These are phyloP conservation scores for Tubosaeta sp. DNA, from an alignment of 768 basidiomycete genomes.

Conservation along the genomic window DNA sequence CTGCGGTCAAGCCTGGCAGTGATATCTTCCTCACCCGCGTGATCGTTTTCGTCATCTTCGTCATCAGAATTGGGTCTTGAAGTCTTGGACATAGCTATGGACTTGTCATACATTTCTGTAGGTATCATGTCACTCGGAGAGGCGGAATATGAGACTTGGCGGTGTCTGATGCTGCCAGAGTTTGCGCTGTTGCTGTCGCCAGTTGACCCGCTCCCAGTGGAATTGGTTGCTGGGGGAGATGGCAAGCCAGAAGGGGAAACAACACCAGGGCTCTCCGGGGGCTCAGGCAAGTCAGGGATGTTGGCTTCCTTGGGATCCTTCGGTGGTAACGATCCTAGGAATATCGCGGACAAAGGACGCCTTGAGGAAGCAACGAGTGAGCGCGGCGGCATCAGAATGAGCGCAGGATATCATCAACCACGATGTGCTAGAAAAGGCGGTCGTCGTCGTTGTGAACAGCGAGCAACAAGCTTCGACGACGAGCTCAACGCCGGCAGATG, in stretches of 20 bases:
- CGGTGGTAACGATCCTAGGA: conserved; percentile 44
- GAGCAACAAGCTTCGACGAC: conserved; percentile 21
- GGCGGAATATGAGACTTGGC: conserved; percentile 25
- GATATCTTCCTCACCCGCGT: conserved; percentile 57
- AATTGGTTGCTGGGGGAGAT: conserved; percentile 82
- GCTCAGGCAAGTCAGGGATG: conserved; percentile 68
- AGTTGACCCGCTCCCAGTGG: conserved; percentile 76
- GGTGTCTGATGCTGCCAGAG: conserved; percentile 38
- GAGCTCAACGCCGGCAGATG: conserved; percentile 12
- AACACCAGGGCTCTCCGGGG: conserved; percentile 55
- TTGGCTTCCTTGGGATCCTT: conserved; percentile 35
- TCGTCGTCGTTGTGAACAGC: conserved; percentile 26
- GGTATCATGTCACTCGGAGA: conserved; percentile 34
- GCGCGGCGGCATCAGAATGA: conserved; percentile 47
- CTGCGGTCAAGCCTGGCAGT: conserved; percentile 50
- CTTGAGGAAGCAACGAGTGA: conserved; percentile 37
- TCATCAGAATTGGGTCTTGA: conserved; percentile 36
- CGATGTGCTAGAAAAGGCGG: conserved; percentile 11
- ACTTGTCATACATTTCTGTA: conserved; percentile 37
- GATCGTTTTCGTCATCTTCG: conserved; percentile 46
- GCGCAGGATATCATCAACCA: conserved; percentile 28
- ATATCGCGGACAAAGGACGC: conserved; percentile 61
- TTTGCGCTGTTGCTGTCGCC: conserved; percentile 50
- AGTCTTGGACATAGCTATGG: conserved; percentile 24
- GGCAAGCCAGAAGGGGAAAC: conserved; percentile 65